Conservation (phyloP, 352 stramenopile genomes). For the Aphanomyces stellatus region DNA sequence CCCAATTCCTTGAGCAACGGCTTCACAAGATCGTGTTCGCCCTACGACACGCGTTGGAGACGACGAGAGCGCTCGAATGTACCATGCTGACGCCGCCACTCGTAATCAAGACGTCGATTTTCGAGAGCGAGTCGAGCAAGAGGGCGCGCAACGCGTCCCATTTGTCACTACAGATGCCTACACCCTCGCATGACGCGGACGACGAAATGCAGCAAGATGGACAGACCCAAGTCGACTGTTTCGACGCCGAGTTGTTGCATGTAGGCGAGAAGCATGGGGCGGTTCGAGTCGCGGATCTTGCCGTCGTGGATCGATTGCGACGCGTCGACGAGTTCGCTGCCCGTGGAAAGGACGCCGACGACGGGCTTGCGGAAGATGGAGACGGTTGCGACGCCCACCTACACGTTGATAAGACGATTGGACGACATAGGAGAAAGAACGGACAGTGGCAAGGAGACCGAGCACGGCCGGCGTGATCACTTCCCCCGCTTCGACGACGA, state of each 20-base stretch:
- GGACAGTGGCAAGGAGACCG: constrained; percentile 86
- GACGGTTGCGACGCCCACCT: constrained; percentile 69
- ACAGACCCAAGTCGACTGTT: constrained; percentile 38
- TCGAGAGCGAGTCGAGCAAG: constrained; percentile 34
- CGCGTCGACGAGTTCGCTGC: constrained; percentile 87
- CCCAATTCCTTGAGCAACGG: constrained; percentile 77
- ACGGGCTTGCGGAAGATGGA: constrained; percentile 54
- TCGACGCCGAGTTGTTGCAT: constrained; percentile 38
- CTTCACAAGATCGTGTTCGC: constrained; percentile 92
- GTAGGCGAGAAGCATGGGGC: constrained; percentile 85
- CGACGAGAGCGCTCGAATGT: neutral
- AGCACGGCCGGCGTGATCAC: constrained; percentile 82
- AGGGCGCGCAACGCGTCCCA: constrained; percentile 43
- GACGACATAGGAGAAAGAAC: constrained; percentile 3
- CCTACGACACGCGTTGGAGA: constrained; percentile 24
- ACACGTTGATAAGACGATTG: neutral
- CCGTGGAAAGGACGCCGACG: constrained; percentile 93
- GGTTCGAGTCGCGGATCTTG: constrained; percentile 94
- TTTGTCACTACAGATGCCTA: constrained; percentile 62
- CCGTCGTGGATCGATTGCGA: constrained; percentile 35
- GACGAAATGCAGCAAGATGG: neutral
- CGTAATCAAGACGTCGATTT: constrained; percentile 90
- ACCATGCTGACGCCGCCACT: constrained; percentile 93
- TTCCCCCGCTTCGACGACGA: constrained; percentile 70
- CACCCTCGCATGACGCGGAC: neutral